Percentiles rank a stretch among this genome's conserved stretches.
phyloP scores from a whole-genome alignment of 768 basidiomycete genomes.

The Auricularia auricula-judae region DNA sequence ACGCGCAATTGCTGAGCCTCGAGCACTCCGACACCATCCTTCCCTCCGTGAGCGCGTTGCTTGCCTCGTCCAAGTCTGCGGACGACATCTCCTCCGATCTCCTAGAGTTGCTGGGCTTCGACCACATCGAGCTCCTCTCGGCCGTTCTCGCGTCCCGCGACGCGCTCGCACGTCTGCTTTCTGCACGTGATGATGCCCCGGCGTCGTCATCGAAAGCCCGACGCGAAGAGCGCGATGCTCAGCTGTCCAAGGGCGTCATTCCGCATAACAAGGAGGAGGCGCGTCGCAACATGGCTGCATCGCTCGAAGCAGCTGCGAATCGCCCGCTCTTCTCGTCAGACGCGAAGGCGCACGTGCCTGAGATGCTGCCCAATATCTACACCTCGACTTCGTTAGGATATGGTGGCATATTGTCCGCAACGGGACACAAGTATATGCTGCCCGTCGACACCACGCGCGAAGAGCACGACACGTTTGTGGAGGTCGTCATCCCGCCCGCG shows the following conservation, averaged over 20 bases:
- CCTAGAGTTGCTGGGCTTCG: slow-evolving; percentile 73
- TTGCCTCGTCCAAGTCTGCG: slow-evolving; percentile 21
- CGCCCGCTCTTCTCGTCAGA: slow-evolving; percentile 9
- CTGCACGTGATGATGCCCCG: not conserved
- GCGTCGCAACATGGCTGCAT: not conserved
- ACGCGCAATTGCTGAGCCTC: not conserved
- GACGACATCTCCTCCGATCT: slow-evolving; percentile 72
- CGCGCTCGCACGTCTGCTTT: not conserved
- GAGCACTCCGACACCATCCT: slow-evolving; percentile 2
- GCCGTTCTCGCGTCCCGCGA: not conserved
- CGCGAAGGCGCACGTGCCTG: slow-evolving; percentile 25
- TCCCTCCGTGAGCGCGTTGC: slow-evolving; percentile 2
- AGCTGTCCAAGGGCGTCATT: not conserved
- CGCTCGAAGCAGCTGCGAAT: not conserved
- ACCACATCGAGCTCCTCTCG: slow-evolving; percentile 62
- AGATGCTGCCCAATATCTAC: slow-evolving; percentile 82
- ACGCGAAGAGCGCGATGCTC: not conserved
- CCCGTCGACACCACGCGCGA: slow-evolving; percentile 72
- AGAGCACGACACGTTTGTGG: slow-evolving; percentile 53
- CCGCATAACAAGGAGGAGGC: not conserved
- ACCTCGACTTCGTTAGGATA: slow-evolving; percentile 48
- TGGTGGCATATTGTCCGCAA: slow-evolving; percentile 56
- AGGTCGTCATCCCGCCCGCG: slow-evolving; percentile 82
- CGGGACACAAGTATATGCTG: slow-evolving; percentile 66
- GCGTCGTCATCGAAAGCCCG: not conserved